Conservation (phyloP, 768 basidiomycete species). For the Lenzites betulinus region DNA sequence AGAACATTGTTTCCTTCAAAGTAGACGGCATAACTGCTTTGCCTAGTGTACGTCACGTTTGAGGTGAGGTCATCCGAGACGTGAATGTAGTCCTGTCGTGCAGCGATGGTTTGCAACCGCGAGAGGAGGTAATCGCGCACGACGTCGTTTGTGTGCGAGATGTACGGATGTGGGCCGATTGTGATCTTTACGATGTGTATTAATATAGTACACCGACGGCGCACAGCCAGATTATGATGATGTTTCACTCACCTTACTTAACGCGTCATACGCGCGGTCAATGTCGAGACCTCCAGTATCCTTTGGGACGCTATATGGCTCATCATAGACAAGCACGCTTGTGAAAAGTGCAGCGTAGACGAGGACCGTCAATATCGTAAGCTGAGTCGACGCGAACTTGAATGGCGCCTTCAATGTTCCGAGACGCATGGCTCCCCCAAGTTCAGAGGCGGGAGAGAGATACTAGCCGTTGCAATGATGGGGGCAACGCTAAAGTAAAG, state of each 20-base stretch:
- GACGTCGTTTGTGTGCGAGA: slow-evolving; percentile 73
- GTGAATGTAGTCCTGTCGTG: slow-evolving; percentile 46
- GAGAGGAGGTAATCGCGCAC: slow-evolving; percentile 62
- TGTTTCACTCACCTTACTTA: slow-evolving; percentile 47
- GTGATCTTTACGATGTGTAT: slow-evolving; percentile 49
- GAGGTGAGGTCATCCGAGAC: slow-evolving; percentile 52
- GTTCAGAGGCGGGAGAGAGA: neutral
- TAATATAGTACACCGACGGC: no score
- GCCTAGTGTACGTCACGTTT: slow-evolving; percentile 45
- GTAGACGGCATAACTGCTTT: slow-evolving; percentile 38
- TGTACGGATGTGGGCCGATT: slow-evolving; percentile 71
- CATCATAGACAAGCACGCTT: slow-evolving; percentile 50
- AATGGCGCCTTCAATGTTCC: slow-evolving; percentile 14
- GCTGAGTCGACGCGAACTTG: slow-evolving; percentile 43
- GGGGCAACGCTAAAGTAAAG: no score
- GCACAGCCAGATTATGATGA: no score
- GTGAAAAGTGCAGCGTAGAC: slow-evolving; percentile 51
- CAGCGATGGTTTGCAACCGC: slow-evolving; percentile 51
- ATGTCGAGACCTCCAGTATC: slow-evolving; percentile 45
- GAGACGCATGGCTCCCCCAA: neutral
- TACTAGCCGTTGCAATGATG: no score
- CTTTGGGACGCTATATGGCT: slow-evolving; percentile 46
- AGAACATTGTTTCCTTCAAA: slow-evolving; percentile 72
- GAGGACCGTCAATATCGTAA: slow-evolving; percentile 47
- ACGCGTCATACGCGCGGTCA: slow-evolving; percentile 56